phyloP scores from a whole-genome alignment of 352 stramenopile genomes.

The Phytophthora constricta region DNA sequence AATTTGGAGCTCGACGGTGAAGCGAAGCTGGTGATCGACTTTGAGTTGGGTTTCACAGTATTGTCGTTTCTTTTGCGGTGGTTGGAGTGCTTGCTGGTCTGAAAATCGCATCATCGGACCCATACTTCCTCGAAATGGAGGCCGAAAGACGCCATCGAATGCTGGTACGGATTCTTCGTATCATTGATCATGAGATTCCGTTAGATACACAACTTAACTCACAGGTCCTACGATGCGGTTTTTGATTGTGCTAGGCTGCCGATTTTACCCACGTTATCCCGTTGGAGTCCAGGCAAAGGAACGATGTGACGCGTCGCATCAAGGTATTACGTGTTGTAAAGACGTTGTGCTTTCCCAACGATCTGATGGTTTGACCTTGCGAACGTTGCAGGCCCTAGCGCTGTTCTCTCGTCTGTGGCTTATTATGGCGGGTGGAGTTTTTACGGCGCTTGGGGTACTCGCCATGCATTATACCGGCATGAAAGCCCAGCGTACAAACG shows the following conservation, averaged over 20 bases:
- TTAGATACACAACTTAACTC: no score
- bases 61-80: conserved; percentile 45
- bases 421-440: conserved; percentile 43
- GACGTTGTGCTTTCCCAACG: no score
- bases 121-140: conserved; percentile 55
- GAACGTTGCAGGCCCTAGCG: conserved; percentile 37
- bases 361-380: no score
- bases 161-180: no score
- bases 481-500: conserved; percentile 45
- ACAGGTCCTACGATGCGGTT: no score
- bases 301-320: no score
- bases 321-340: no score
- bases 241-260: no score
- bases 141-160: conserved; percentile 35
- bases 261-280: no score
- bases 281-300: no score
- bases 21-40: conserved; percentile 35
- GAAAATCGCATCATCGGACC: conserved; percentile 44
- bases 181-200: no score
- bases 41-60: conserved; percentile 48
- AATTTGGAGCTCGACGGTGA: conserved; percentile 28
- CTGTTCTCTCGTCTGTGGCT: conserved; percentile 50
- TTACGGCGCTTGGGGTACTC: conserved; percentile 48
- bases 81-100: conserved; percentile 49
- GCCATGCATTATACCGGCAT: conserved; percentile 64